phyloP scores from a whole-genome alignment of 2,329 filamentous ascomycete genomes.

The Stemphylium vesicarium region DNA sequence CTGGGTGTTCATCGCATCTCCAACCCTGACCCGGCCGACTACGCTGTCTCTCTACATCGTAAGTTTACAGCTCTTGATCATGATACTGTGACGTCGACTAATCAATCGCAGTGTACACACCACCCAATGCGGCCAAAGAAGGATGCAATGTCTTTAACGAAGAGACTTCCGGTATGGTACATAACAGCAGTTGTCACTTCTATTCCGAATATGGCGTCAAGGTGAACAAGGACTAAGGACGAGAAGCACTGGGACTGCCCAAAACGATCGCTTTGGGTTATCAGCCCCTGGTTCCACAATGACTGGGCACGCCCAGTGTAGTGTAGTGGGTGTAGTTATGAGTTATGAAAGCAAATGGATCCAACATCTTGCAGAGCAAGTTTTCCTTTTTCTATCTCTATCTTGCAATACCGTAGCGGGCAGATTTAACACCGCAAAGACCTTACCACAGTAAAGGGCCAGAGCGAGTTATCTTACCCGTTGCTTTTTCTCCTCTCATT shows the following conservation, averaged over 20 bases:
- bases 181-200: constrained; percentile 38
- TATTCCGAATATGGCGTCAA: constrained; percentile 43
- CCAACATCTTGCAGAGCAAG: no score
- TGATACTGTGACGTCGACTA: neutral
- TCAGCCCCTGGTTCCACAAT: neutral
- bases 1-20: constrained; percentile 84
- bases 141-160: constrained; percentile 85
- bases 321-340: no score
- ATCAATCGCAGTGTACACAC: constrained; percentile 70
- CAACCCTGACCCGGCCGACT: constrained; percentile 73
- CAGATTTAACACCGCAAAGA: no score
- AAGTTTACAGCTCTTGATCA: constrained; percentile 38
- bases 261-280: neutral
- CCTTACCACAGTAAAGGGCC: no score
- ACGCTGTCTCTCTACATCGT: constrained; percentile 84
- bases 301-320: no score
- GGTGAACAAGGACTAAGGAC: neutral
- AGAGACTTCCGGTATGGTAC: constrained; percentile 63
- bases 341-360: no score
- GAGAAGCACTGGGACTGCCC: neutral
- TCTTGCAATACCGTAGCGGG: no score
- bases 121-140: constrained; percentile 82
- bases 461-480: no score
- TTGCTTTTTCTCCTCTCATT: no score
- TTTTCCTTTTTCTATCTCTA: no score